Evolutionary conservation across 106 monocot species (phyloP).

Genomic region (Triglochin maritima): DNA sequence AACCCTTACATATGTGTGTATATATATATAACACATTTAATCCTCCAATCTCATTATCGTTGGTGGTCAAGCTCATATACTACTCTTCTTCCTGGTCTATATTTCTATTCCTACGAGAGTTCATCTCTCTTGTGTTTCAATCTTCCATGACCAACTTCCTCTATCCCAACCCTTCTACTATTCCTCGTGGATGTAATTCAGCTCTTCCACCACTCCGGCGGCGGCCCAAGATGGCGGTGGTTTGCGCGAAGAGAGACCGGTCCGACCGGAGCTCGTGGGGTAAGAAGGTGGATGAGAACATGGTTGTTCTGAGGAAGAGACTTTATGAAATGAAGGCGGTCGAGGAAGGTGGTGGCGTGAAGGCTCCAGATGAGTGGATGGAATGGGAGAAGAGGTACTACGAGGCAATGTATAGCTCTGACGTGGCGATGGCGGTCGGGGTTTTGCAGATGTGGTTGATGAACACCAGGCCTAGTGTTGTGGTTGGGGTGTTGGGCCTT

Average conservation of each 20-base stretch:
- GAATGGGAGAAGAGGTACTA: conserved; percentile 19
- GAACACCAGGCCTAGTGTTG: conserved; percentile 4
- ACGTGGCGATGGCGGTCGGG: conserved; percentile 1
- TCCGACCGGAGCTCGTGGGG: not conserved
- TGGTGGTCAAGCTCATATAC: too few relatives aligned
- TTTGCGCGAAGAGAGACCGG: not conserved
- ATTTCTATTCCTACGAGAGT: too few relatives aligned
- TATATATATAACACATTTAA: too few relatives aligned
- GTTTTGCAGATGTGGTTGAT: conserved; percentile 7
- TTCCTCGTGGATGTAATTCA: too few relatives aligned
- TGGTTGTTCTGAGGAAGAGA: not conserved
- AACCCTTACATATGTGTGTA: too few relatives aligned
- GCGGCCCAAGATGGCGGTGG: not conserved
- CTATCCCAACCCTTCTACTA: too few relatives aligned
- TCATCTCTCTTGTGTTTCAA: too few relatives aligned
- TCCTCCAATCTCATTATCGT: too few relatives aligned
- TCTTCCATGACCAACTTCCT: too few relatives aligned
- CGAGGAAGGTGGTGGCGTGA: not conserved
- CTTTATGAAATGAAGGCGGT: conserved; percentile 1
- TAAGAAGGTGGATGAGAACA: conserved; percentile 1
- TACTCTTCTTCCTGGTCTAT: too few relatives aligned
- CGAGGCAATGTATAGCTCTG: not conserved
- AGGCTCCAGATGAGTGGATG: conserved; percentile 5
- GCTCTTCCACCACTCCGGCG: too few relatives aligned
- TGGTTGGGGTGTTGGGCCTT: not conserved